Evolutionary conservation across 148 eudicot genomes (phyloP).

Genomic region (Spergularia marina): DNA sequence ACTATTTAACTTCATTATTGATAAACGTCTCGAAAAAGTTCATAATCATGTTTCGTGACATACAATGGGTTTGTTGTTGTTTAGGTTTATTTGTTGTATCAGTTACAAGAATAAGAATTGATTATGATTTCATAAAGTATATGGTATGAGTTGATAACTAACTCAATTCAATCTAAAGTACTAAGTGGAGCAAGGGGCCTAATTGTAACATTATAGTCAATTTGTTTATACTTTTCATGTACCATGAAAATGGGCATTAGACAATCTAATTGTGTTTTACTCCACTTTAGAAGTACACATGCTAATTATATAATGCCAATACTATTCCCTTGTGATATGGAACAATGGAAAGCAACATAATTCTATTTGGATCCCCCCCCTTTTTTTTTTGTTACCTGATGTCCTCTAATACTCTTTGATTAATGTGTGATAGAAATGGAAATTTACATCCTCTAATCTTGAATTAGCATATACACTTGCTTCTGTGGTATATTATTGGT

Average conservation of each 20-base stretch:
- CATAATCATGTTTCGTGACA: too few species aligned
- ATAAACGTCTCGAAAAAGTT: too few species aligned
- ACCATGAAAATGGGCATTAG: constrained; percentile 2
- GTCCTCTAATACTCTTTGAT: not conserved
- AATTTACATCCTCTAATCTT: too few species aligned
- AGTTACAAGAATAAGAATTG: not conserved
- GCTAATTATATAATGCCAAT: constrained; percentile 1
- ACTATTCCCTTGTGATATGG: not conserved
- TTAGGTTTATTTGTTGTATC: not conserved
- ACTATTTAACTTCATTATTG: too few species aligned
- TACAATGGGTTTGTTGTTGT: too few species aligned
- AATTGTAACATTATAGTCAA: not conserved
- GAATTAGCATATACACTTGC: too few species aligned
- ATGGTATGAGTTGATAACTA: constrained; percentile 18
- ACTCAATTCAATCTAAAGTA: not conserved
- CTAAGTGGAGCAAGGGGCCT: constrained; percentile 13
- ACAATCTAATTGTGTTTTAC: too few species aligned
- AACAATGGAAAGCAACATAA: constrained; percentile 4
- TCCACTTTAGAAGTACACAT: not conserved
- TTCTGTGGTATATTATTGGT: too few species aligned
- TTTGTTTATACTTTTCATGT: not conserved
- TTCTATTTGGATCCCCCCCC: not conserved
- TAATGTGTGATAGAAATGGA: constrained; percentile 2
- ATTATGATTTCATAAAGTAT: constrained; percentile 21
- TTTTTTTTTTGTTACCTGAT: not conserved